Conservation (phyloP, 345 rosid genomes). For the Eucalyptus curtisii region DNA sequence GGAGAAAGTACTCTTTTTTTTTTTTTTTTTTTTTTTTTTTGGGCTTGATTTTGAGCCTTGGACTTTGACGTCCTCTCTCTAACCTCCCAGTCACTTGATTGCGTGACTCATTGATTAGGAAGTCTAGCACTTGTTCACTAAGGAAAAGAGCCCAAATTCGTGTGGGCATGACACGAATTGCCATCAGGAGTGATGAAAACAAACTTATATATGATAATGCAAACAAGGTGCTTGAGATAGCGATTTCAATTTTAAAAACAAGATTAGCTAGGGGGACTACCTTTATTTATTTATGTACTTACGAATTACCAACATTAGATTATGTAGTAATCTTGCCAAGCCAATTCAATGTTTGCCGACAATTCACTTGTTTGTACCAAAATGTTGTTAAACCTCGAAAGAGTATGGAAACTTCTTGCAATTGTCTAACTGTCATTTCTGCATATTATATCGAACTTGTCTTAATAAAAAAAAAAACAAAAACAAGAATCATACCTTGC, state of each 20-base stretch:
- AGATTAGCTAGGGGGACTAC: neutral
- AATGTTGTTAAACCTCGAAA: neutral
- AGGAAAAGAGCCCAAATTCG: no score
- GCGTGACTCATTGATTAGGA: no score
- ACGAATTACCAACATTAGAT: neutral
- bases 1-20: no score
- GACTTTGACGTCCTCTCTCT: no score
- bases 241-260: neutral
- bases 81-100: no score
- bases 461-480: neutral
- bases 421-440: neutral
- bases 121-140: no score
- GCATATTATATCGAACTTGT: fast-evolving
- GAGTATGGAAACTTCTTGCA: neutral
- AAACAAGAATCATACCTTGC: neutral
- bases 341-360: neutral
- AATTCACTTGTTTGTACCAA: neutral
- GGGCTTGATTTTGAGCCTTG: no score
- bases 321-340: neutral
- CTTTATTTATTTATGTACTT: neutral
- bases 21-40: no score
- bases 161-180: no score
- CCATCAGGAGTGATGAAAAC: neutral
- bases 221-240: neutral
- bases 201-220: neutral